Conservation (phyloP, 202 grass and related monocot genomes). For the Saccharum hybrid region DNA sequence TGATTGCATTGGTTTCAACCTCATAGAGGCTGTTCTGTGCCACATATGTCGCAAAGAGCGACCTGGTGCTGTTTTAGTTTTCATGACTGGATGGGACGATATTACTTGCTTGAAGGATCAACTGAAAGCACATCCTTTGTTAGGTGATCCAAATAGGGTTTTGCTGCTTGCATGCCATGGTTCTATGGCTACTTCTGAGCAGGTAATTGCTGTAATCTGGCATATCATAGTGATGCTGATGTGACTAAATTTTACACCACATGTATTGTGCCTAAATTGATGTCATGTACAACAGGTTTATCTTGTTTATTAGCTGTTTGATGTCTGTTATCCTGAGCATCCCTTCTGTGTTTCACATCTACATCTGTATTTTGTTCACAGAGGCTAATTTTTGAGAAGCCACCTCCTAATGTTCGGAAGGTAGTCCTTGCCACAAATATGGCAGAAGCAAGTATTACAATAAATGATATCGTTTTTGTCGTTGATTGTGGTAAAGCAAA, state of each 20-base stretch:
- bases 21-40: constrained; percentile 91
- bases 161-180: constrained; percentile 92
- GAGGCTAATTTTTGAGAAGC: constrained; percentile 94
- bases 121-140: constrained; percentile 85
- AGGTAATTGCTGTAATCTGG: constrained; percentile 60
- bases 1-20: constrained; percentile 97
- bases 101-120: constrained; percentile 96
- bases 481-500: constrained; percentile 99
- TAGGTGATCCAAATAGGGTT: constrained; percentile 95
- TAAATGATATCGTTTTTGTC: constrained; percentile 97
- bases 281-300: constrained; percentile 4
- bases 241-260: not conserved
- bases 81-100: constrained; percentile 98
- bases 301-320: constrained; percentile 10
- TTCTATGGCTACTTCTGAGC: constrained; percentile 95
- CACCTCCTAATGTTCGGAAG: constrained; percentile 89
- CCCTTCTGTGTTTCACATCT: constrained; percentile 40
- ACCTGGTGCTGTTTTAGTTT: constrained; percentile 89
- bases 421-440: constrained; percentile 98
- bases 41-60: constrained; percentile 97
- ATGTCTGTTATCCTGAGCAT: not conserved
- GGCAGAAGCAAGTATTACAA: constrained; percentile 99
- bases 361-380: constrained; percentile 45
- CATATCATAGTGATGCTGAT: constrained; percentile 19
- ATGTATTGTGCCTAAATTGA: constrained; percentile 26